Conservation (phyloP, 2,329 filamentous ascomycete species). For the Fusarium euwallaceae region DNA sequence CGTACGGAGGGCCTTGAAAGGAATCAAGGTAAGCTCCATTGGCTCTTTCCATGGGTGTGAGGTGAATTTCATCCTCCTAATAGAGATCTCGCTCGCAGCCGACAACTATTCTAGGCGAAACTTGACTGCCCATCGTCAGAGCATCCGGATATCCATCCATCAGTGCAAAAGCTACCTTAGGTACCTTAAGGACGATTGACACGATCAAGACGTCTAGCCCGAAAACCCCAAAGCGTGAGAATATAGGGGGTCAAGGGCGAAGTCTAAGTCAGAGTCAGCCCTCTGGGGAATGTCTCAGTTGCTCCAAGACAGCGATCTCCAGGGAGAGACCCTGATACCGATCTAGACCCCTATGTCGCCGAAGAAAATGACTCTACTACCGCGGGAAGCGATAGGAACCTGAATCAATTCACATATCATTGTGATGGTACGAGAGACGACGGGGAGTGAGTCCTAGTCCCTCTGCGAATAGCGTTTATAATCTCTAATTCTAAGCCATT, state of each 20-base stretch:
- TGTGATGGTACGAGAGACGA: background rate
- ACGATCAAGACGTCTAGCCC: background rate
- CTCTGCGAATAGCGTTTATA: background rate
- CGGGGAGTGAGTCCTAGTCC: background rate
- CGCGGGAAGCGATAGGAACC: background rate
- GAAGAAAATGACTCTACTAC: background rate
- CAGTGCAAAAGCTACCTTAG: rapidly evolving
- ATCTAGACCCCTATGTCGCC: background rate
- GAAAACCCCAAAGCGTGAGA: background rate
- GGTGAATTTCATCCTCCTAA: background rate
- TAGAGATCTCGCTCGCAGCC: background rate
- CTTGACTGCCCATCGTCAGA: background rate
- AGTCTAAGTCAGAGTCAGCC: background rate
- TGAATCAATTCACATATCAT: background rate
- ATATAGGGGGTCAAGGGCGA: background rate
- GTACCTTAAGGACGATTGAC: background rate
- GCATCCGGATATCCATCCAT: background rate
- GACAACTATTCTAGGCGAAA: background rate
- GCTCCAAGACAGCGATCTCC: background rate
- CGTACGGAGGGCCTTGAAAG: background rate
- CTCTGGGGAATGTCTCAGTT: background rate
- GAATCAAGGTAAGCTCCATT: background rate
- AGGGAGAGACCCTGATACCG: background rate
- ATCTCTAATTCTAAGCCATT: background rate
- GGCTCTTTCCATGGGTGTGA: background rate